Evolutionary conservation across 148 eudicot genomes (phyloP), one percentile per base, ranked within the genome.

Genomic region (Agrostemma githago): DNA sequence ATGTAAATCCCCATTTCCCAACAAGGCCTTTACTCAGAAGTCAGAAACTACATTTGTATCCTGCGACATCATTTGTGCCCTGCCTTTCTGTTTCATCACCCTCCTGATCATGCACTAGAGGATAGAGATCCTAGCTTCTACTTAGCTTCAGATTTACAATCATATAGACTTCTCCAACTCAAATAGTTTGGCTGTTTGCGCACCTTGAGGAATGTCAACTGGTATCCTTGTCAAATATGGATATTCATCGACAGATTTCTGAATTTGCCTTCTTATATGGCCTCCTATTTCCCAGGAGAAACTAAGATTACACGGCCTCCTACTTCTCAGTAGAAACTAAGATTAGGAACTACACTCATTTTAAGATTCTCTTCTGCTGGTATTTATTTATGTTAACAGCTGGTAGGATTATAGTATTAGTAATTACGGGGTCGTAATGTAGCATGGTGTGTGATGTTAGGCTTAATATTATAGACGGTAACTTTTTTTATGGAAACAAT

Each of bases 401-500:
- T 0, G 34, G 34, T 26, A 26, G 34, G 34, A 26, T 26, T 26
- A 26, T 26, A 26, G 34, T 26, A 26, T 26, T 26, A 26, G 34
- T 26, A 26, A 26, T 26, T 26, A 26, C 34, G 34, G 34, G 34
- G 34, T 26, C 0, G 34, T 26, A 26, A 26, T 26, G 34, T 26
- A 26, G 12, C 66, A 65, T 7, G 46, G 57, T 68, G 21, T 6
- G 54, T 4, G 8, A 17, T 4, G 43, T 38, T 64, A 64, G 44
- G 43, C 34, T 26, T 26, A 26, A 26, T 0, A 14, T 63, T n/a
- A 51, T 54, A 5, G 21, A 16, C 41, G 19, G 15, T 10, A 2
- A 17, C 54, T 44, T 63, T 43, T 69, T 48, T 51, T 69, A 40
- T 5, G 12, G 72, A 69, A 68, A 51, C 38, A 69, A 39, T 65